Base-by-base conservation (phyloP, 1,139 yeast genomes). In the Geotrichum candidum region DNA sequence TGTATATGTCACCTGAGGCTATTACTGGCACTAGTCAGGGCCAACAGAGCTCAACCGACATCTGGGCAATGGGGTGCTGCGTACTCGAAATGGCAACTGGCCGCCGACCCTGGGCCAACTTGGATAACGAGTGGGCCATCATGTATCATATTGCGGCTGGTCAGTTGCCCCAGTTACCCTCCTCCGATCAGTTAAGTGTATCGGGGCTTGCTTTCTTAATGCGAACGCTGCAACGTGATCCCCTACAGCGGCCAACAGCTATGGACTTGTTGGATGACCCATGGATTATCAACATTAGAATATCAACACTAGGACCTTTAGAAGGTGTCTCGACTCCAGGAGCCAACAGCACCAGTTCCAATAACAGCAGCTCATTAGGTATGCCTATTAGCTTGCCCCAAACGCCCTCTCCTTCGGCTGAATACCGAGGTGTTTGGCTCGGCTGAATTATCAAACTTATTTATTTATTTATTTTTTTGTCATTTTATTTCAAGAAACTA, bases 81-180 rank as follows among this genome's bases (percentile, higher is more conserved):
- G 95, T 94, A 3, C 74, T 94, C 63, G 99, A 95, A 73, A 94
- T 95, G 99, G 82, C 85, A 3, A 82, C 84, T 57, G 99, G 82
- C 6, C 68, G 77, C 10, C 70, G 78, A 31, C 81, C 81, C 2
- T 78, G 81, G 81, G 90, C 96, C 22, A 89, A 91, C 73, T 79
- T 91, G 66, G 99, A 94, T 72, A 94, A 94, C 71, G 98, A 92
- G 73, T 94, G 96, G 96, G 97, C 98, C 1, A 90, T 94, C 58
- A 92, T 94, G 98, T 94, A 92, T 72, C 97, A 91, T 73, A 94
- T 94, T 70, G 98, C 98, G 0, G 96, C 96, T 1, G 97, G 97
- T 1, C 96, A 90, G 71, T 80, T 85, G 66, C 99, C 99, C 0
- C 91, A 84, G 68, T 78, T 94, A 61, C 99, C 99, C 2, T 75